Base-by-base conservation (phyloP, 352 stramenopile species). In the Pythium phragmiticola region DNA sequence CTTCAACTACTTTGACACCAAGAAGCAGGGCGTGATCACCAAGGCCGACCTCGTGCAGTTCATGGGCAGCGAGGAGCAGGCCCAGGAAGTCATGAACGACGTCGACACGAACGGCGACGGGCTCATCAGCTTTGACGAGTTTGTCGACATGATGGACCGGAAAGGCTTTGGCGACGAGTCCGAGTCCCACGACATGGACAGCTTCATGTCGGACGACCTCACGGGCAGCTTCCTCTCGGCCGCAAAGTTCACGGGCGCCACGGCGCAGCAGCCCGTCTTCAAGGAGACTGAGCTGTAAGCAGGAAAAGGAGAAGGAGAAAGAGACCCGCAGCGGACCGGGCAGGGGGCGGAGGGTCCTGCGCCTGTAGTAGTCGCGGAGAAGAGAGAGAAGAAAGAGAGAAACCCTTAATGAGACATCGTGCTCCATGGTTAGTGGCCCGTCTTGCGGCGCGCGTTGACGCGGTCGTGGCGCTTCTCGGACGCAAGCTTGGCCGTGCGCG, bases 91-190 rank as follows among this genome's bases (percentile, higher is more conserved):
- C 41, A 97, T 98, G 55, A 62, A 92, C 41, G 89, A 96, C n/a
- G 79, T 98, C 36, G 91, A 98, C 68, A 74, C 71, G 37, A 92
- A 98, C 65, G 82, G 90, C 45, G 93, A 98, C 68, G 91, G 90
- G 12, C 70, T 89, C 48, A 97, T 98, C 69, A 95, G 78, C 69
- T 98, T 97, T 63, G 80, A 97, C 26, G 93, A 98, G 68, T 98
- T 98, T 66, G 76, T 94, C 50, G 69, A 68, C 28, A 95, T 96
- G 86, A 96, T 96, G 88, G 74, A 92, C 70, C 83, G 86, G 60
- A 89, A 90, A 76, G 82, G 82, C 57, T 90, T 88, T 57, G 82
- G 82, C 14, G 85, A 94, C 12, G 86, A 95, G 57, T 87, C 80
- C 8, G 81, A 89, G n/a, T 67, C 59, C 1, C 67, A 72, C 5